These are phyloP conservation scores for Pythium brassicae DNA, from an alignment of 352 stramenopile species.

Conservation along the genomic window DNA sequence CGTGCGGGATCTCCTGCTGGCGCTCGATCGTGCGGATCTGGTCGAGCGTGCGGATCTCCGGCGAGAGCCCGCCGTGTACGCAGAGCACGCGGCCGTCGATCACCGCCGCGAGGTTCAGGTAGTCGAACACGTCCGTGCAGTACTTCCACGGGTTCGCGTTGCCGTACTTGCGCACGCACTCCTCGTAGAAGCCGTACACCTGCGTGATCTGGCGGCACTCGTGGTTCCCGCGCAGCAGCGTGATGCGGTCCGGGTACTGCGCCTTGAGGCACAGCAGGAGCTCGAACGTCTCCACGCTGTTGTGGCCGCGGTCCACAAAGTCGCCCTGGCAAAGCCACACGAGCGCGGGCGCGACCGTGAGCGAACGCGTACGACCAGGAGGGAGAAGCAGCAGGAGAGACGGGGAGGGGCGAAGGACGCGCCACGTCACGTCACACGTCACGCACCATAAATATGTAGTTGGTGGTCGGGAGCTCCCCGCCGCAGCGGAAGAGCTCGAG, in stretches of 20 bases:
- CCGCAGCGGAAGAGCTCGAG: conserved; percentile 86
- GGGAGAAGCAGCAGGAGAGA: neutral
- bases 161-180: conserved; percentile 96
- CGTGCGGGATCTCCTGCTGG: conserved; percentile 94
- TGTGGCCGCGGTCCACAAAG: conserved; percentile 89
- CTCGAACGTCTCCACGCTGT: conserved; percentile 89
- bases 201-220: conserved; percentile 95
- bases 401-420: neutral
- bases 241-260: conserved; percentile 85
- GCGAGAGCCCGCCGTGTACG: conserved; percentile 94
- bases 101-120: conserved; percentile 92
- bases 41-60: conserved; percentile 93
- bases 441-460: conserved; percentile 90
- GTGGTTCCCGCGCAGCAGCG: conserved; percentile 85
- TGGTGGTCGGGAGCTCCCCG: conserved; percentile 80
- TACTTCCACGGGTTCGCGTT: conserved; percentile 96
- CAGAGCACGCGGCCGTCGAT: conserved; percentile 91
- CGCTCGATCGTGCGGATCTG: conserved; percentile 95
- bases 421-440: too few species aligned
- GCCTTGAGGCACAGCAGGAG: conserved; percentile 86
- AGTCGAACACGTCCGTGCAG: conserved; percentile 96
- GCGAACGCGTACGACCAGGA: conserved; percentile 3
- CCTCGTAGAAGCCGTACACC: conserved; percentile 98
- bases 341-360: too few species aligned
- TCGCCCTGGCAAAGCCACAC: conserved; percentile 71